Conservation (phyloP, 441 rosid species). For the Pelargonium cotyledonis region DNA sequence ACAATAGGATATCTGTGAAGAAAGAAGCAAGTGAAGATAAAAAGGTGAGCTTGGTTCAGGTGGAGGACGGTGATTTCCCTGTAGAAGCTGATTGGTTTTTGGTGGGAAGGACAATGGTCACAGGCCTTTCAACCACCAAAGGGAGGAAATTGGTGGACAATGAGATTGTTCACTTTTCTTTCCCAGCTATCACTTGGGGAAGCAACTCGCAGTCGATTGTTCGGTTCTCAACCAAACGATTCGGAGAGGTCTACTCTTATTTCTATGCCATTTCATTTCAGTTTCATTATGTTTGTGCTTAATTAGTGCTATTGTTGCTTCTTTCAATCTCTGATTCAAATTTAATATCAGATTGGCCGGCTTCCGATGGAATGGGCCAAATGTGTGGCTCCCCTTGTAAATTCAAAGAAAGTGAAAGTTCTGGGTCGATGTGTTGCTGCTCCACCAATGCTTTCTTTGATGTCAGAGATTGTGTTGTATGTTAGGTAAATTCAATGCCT, state of each 20-base stretch:
- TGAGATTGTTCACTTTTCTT: constrained; percentile 45
- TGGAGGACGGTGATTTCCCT: constrained; percentile 45
- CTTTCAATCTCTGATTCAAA: too few species aligned
- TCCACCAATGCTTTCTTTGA: constrained; percentile 35
- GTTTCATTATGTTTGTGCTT: background rate
- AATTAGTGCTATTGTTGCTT: too few species aligned
- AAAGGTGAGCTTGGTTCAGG: constrained; percentile 21
- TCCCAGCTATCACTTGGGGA: constrained; percentile 18
- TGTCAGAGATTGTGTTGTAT: constrained; percentile 54
- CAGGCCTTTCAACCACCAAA: constrained; percentile 47
- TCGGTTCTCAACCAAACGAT: constrained; percentile 55
- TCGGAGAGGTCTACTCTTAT: constrained; percentile 43
- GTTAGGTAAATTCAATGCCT: constrained; percentile 35
- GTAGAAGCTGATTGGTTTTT: constrained; percentile 49
- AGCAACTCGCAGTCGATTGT: constrained; percentile 38
- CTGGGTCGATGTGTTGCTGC: constrained; percentile 53
- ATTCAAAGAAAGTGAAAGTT: constrained; percentile 43
- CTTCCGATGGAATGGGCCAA: constrained; percentile 70
- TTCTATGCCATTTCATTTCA: background rate
- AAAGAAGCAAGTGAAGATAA: constrained; percentile 18
- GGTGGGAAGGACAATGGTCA: constrained; percentile 50
- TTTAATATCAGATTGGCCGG: constrained; percentile 45
- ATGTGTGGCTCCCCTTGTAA: constrained; percentile 46
- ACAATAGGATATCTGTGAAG: constrained; percentile 13
- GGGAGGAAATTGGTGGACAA: constrained; percentile 52